Evolutionary conservation across 2,329 filamentous ascomycete species (phyloP), one percentile per base, ranked within the genome.

Genomic region (Pestalotiopsis sp.): DNA sequence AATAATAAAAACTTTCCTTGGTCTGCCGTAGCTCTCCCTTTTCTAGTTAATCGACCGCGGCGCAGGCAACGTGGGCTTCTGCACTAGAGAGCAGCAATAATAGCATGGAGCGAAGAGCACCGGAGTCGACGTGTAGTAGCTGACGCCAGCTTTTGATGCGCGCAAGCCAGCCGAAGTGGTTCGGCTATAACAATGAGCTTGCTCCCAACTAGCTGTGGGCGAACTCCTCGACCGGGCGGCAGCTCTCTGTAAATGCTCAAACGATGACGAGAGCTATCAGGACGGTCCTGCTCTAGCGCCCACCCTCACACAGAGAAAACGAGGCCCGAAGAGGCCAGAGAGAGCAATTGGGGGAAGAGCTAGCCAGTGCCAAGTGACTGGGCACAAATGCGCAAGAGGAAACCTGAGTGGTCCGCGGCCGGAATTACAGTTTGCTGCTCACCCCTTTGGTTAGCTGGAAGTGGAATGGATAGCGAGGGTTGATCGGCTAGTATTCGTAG

Each of bases 271-370:
- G 64, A 67, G 67, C 65, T 67, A 38, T 65, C 52, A 64, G 52
- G 49, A 67, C 69, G 65, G 67, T 52, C 31, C 64, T 64, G 9
- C 58, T 45, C 61, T 67, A 70, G 69, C 67, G 63, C 66, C 58
- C 62, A 27, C 63, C 65, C 17, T 59, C 36, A 39, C 20, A 17
- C 36, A 17, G 25, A 27, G 64, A 66, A 36, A 20, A 27, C 31
- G 31, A 36, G 38, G 61, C 27, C 25, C 36, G 38, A 41, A 66
- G 31, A 66, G 11, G 39, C 36, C 39, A 20, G 7, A 20, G 20
- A 31, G 11, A 20, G 39, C 38, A 38, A n/a, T 12, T 62, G 31
- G 20, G 27, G 31, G 36, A 11, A 14, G 20, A 62, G 31, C 36
- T 62, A 59, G 11, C 57, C 23, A 59, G 27, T 39, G 59, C 59